Conservation (phyloP, 2,329 filamentous ascomycete species). For the Arthrobotrys entomopaga region DNA sequence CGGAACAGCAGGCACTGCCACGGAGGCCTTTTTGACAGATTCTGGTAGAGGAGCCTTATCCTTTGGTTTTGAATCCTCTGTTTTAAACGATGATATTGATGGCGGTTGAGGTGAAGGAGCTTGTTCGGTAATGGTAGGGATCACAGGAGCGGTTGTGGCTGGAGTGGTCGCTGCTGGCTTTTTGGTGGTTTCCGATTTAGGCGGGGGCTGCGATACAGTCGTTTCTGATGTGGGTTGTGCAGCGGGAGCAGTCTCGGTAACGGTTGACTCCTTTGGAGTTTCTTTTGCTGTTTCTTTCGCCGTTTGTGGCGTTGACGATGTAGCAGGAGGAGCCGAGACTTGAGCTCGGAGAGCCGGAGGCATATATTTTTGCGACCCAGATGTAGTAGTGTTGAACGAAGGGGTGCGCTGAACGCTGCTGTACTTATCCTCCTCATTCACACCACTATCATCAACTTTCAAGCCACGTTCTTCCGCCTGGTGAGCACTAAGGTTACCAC, state of each 20-base stretch:
- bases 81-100: slow-evolving; percentile 50
- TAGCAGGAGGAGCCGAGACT: slow-evolving; percentile 59
- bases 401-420: slow-evolving; percentile 80
- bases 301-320: slow-evolving; percentile 57
- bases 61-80: slow-evolving; percentile 60
- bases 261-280: slow-evolving; percentile 21
- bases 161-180: slow-evolving; percentile 59
- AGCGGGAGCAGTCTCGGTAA: slow-evolving; percentile 5
- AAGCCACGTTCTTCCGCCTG: slow-evolving; percentile 87
- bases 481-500: slow-evolving; percentile 78
- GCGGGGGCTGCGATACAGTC: slow-evolving; percentile 30
- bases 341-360: slow-evolving; percentile 85
- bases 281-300: slow-evolving; percentile 41
- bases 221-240: slow-evolving; percentile 26
- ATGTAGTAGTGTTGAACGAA: slow-evolving; percentile 66
- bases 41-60: slow-evolving; percentile 60
- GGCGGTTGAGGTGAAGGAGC: slow-evolving; percentile 52
- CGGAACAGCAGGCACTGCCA: slow-evolving; percentile 42
- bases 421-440: slow-evolving; percentile 92
- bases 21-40: slow-evolving; percentile 54
- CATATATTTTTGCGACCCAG: slow-evolving; percentile 78
- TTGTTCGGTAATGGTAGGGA: slow-evolving; percentile 53
- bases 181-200: slow-evolving; percentile 61
- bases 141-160: slow-evolving; percentile 45
- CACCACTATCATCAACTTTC: slow-evolving; percentile 73